Evolutionary conservation across 495 filamentous ascomycete genomes (phyloP), one percentile per base, ranked within the genome.

Genomic region (Mycothermus thermophilus): DNA sequence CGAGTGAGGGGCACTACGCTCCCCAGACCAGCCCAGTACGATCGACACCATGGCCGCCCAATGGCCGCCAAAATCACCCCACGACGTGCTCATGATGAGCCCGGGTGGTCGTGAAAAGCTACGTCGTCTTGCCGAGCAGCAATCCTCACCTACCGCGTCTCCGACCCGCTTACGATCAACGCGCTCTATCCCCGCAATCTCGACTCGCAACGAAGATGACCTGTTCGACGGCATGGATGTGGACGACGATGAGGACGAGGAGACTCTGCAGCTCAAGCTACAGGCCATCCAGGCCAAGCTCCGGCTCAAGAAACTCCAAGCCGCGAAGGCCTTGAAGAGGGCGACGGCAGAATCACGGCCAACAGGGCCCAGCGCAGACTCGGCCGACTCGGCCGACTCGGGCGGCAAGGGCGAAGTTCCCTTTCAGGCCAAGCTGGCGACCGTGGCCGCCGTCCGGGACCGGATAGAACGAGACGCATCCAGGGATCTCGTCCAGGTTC

Each of bases 21-120:
- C n/a, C n/a, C n/a, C n/a, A n/a, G n/a, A n/a, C n/a, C n/a, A n/a
- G n/a, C n/a, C n/a, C n/a, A n/a, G n/a, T n/a, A n/a, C n/a, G n/a
- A n/a, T n/a, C n/a, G n/a, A n/a, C n/a, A n/a, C n/a, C n/a, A 55
- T 55, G 52, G 50, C 50, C 14, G 58, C 62, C 40, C 71, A 75
- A 56, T 95, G 86, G 86, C 86, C 86, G 27, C 86, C 86, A 10
- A 69, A 77, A 52, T 93, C 85, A 11, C 86, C 86, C 32, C 77
- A 82, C 54, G 81, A 87, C 35, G 86, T 73, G 19, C 71, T 95
- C 3, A 60, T 92, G 16, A 80, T 77, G 55, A 88, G 83, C 4
- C 86, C 86, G 0, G 69, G 72, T 35, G 86, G 84, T 19, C 79
- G 85, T 43, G 71, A 75, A 47, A 76, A 71, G 40, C 61, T 77